A percentile compares a stretch with the other conserved stretches of the same genome.
Evolutionary conservation across 305 asterid species (phyloP).

Genomic region (Solanum chacoense): DNA sequence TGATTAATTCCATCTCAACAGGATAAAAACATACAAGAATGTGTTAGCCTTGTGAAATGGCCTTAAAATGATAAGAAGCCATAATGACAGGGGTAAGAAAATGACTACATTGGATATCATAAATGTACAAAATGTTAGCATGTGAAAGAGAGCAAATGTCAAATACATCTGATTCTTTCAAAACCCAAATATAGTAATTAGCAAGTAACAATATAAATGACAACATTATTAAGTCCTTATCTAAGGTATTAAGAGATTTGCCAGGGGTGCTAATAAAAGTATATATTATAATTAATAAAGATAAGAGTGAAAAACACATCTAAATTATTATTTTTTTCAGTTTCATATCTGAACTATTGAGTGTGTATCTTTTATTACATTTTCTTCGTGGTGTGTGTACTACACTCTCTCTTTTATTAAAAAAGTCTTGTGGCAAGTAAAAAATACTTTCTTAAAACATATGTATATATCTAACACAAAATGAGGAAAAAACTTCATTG

Average conservation of each 20-base stretch:
- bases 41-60: neutral
- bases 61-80: neutral
- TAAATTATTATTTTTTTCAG: no score
- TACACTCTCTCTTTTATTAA: no score
- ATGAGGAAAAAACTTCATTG: no score
- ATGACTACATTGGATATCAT: neutral
- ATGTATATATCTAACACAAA: no score
- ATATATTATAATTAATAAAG: neutral
- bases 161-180: neutral
- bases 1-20: neutral
- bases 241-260: neutral
- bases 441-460: no score
- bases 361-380: no score
- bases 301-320: neutral
- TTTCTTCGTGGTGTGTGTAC: no score
- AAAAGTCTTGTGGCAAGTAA: no score
- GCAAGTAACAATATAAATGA: neutral
- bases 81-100: neutral
- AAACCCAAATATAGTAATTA: neutral
- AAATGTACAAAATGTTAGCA: neutral
- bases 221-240: neutral
- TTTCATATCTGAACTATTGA: no score
- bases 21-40: neutral
- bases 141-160: neutral
- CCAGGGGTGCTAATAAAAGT: neutral